Percentiles rank a stretch among this genome's conserved stretches.
Evolutionary conservation across 2,329 filamentous ascomycete species (phyloP).

Genomic region (Colletotrichum liriopes): DNA sequence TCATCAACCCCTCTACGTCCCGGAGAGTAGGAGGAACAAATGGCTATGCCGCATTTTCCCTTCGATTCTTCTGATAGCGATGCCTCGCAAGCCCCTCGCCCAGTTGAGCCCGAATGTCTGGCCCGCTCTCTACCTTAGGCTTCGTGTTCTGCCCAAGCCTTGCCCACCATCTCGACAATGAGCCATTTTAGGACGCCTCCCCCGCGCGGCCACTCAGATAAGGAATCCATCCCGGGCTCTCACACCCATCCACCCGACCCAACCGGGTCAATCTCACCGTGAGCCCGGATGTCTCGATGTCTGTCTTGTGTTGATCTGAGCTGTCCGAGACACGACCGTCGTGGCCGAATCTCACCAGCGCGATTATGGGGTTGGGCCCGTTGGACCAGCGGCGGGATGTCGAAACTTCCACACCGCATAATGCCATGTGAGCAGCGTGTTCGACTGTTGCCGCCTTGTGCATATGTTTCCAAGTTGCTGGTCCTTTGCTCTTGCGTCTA

Average conservation of each 20-base stretch:
- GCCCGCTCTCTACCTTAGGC: not conserved
- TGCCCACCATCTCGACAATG: conserved; percentile 20
- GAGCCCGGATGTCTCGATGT: conserved; percentile 21
- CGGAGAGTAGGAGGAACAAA: not conserved
- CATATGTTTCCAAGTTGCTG: not conserved
- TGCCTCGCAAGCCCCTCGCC: not conserved
- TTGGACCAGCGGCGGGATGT: conserved; percentile 11
- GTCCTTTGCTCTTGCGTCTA: not conserved
- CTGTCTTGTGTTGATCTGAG: conserved; percentile 35
- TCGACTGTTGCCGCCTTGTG: not conserved
- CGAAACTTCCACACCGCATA: not conserved
- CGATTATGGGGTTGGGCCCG: not conserved
- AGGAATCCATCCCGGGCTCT: not conserved
- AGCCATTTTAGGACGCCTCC: conserved; percentile 14
- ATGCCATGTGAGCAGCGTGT: conserved; percentile 25
- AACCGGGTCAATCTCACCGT: conserved; percentile 3
- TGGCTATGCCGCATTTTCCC: not conserved
- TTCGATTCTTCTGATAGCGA: not conserved
- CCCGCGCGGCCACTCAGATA: not conserved
- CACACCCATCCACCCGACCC: conserved; percentile 9
- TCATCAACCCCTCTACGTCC: not conserved
- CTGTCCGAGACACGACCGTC: conserved; percentile 25
- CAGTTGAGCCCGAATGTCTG: not conserved
- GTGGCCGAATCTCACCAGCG: not conserved
- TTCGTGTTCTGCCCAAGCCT: conserved; percentile 4